Evolutionary conservation across 2,329 filamentous ascomycete species (phyloP).

Genomic region (Elsinoe perseae): DNA sequence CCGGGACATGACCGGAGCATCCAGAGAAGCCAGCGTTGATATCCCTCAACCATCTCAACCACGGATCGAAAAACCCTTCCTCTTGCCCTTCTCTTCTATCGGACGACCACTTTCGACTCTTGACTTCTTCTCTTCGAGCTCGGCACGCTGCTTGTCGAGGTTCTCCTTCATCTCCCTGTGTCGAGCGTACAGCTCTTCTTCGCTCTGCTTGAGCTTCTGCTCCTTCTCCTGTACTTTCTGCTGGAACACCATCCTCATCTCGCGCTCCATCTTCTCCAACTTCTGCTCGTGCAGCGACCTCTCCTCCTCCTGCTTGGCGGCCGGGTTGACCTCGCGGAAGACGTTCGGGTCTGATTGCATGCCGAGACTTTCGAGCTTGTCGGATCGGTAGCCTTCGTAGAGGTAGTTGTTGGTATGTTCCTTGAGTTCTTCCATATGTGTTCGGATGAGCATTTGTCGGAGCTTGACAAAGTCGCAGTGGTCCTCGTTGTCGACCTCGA

Average conservation of each 20-base stretch:
- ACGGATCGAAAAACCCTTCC: slow-evolving; percentile 98
- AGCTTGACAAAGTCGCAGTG: slow-evolving; percentile 99
- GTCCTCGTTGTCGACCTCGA: slow-evolving; percentile 99
- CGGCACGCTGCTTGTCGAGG: slow-evolving; percentile 84
- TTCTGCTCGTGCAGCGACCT: slow-evolving; percentile 97
- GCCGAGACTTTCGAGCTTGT: slow-evolving; percentile 98
- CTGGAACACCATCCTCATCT: slow-evolving; percentile 99
- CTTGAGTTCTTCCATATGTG: slow-evolving; percentile 99
- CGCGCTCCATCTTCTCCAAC: slow-evolving; percentile 99
- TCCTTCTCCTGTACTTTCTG: slow-evolving; percentile 99
- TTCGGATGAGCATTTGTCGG: slow-evolving; percentile 98
- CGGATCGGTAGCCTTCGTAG: slow-evolving; percentile 99
- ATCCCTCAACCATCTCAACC: slow-evolving; percentile 23
- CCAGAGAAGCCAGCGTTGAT: neutral
- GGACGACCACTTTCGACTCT: slow-evolving; percentile 92
- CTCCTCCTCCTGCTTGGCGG: slow-evolving; percentile 99
- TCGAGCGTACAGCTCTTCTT: slow-evolving; percentile 95
- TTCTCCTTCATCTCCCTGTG: slow-evolving; percentile 99
- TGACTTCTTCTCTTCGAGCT: slow-evolving; percentile 97
- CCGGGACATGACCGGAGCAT: neutral
- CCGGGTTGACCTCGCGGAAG: slow-evolving; percentile 99
- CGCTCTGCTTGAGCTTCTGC: slow-evolving; percentile 98
- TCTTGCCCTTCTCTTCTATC: slow-evolving; percentile 95
- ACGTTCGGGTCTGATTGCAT: slow-evolving; percentile 97
- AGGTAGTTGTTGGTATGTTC: slow-evolving; percentile 98